These are phyloP conservation scores for Somion occarium DNA, from an alignment of 1,284 basidiomycete genomes.

Conservation along the genomic window DNA sequence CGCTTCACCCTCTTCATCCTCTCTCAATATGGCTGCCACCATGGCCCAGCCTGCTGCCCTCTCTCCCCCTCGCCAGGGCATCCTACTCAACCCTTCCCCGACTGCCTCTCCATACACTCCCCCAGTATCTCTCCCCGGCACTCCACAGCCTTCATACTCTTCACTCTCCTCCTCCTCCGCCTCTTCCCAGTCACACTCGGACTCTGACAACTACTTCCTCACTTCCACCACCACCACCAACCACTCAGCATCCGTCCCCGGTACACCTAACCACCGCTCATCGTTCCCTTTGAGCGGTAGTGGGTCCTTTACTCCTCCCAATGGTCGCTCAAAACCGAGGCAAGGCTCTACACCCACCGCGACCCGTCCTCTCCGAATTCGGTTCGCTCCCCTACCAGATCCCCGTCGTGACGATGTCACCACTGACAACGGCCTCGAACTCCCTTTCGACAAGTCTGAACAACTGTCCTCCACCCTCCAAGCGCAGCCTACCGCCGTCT, in stretches of 20 bases:
- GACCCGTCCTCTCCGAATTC: slow-evolving; percentile 42
- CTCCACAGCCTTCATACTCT: slow-evolving; percentile 24
- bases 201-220: slow-evolving; percentile 24
- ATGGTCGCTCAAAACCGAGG: slow-evolving; percentile 14
- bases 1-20: background rate
- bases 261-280: slow-evolving; percentile 7
- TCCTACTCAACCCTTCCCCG: slow-evolving; percentile 32
- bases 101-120: slow-evolving; percentile 23
- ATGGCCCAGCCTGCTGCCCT: slow-evolving; percentile 1
- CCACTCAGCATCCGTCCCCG: background rate
- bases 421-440: slow-evolving; percentile 23
- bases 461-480: background rate
- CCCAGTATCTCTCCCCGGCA: slow-evolving; percentile 17
- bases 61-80: slow-evolving; percentile 20
- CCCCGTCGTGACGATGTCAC: slow-evolving; percentile 48
- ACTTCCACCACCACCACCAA: slow-evolving; percentile 16
- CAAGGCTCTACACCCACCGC: slow-evolving; percentile 18
- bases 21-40: background rate
- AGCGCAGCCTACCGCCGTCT: slow-evolving; percentile 11
- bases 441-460: slow-evolving; percentile 19
- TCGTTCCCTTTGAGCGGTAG: too few relatives aligned
- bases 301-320: slow-evolving; percentile 14
- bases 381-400: slow-evolving; percentile 76
- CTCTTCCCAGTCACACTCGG: slow-evolving; percentile 18
- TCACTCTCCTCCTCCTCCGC: slow-evolving; percentile 23